Percentiles rank a stretch among this genome's conserved stretches.
Evolutionary conservation across 192 early-diverging fungal species (phyloP).

Genomic region (Coemansia sp.): DNA sequence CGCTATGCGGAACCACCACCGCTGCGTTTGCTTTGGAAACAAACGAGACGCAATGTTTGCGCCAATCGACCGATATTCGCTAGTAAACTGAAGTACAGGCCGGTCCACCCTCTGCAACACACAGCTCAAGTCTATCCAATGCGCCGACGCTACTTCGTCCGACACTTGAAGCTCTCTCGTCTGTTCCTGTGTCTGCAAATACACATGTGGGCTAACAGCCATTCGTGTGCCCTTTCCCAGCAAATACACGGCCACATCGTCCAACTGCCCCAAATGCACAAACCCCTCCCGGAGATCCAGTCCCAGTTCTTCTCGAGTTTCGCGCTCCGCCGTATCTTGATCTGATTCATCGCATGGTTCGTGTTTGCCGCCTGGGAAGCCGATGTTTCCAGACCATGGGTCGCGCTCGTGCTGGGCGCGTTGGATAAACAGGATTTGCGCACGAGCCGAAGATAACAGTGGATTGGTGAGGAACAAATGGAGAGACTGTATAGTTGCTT

Average conservation of each 20-base stretch:
- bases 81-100: conserved; percentile 15
- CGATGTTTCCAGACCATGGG: conserved; percentile 53
- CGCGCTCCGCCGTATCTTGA: conserved; percentile 35
- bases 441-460: not conserved
- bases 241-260: conserved; percentile 17
- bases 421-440: conserved; percentile 45
- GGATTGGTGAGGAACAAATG: conserved; percentile 5
- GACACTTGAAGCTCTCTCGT: conserved; percentile 23
- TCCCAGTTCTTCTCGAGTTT: conserved; percentile 40
- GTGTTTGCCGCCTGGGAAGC: conserved; percentile 50
- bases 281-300: conserved; percentile 18
- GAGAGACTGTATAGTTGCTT: conserved; percentile 14
- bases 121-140: conserved; percentile 39
- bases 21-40: conserved; percentile 2
- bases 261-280: conserved; percentile 29
- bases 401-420: conserved; percentile 34
- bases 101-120: conserved; percentile 12
- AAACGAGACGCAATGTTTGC: conserved; percentile 17
- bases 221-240: conserved; percentile 10
- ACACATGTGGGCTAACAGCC: conserved; percentile 37
- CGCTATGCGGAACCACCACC: conserved; percentile 27
- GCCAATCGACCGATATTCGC: conserved; percentile 6
- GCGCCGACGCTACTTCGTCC: conserved; percentile 38
- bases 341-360: conserved; percentile 17
- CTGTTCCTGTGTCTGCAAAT: conserved; percentile 18